phyloP scores from a whole-genome alignment of 73 alveolate genomes.

The Paramecium tetraurelia region DNA sequence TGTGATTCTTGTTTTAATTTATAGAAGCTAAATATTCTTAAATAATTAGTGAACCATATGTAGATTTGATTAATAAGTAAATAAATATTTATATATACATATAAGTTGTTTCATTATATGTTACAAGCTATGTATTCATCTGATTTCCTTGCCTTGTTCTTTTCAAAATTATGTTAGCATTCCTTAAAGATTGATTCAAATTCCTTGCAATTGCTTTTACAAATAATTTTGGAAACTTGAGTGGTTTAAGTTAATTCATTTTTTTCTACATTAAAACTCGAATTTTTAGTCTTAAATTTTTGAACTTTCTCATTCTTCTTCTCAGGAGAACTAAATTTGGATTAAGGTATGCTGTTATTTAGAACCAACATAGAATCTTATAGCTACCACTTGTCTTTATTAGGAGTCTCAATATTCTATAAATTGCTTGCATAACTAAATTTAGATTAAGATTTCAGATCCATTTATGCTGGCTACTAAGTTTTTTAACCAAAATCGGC shows the following conservation, averaged over 20 bases:
- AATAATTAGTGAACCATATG: no score
- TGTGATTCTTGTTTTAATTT: no score
- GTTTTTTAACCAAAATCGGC: slow-evolving; percentile 20
- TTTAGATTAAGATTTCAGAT: not conserved
- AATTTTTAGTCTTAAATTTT: not conserved
- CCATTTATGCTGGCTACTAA: not conserved
- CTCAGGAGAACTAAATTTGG: not conserved
- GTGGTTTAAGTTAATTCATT: not conserved
- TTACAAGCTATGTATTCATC: not conserved
- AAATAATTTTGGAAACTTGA: not conserved
- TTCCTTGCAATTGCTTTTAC: not conserved
- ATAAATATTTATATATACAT: not conserved
- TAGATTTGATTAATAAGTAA: no score
- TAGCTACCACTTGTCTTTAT: not conserved
- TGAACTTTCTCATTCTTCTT: not conserved
- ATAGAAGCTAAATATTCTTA: no score
- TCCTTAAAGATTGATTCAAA: not conserved
- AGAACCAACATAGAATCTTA: not conserved
- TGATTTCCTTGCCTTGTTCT: not conserved
- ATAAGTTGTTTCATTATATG: not conserved
- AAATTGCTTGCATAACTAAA: not conserved
- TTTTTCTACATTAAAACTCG: not conserved
- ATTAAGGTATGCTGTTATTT: not conserved
- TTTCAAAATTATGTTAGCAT: not conserved
- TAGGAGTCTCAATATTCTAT: not conserved